Base-by-base conservation (phyloP, 345 rosid species). In the Acer yangbiense region DNA sequence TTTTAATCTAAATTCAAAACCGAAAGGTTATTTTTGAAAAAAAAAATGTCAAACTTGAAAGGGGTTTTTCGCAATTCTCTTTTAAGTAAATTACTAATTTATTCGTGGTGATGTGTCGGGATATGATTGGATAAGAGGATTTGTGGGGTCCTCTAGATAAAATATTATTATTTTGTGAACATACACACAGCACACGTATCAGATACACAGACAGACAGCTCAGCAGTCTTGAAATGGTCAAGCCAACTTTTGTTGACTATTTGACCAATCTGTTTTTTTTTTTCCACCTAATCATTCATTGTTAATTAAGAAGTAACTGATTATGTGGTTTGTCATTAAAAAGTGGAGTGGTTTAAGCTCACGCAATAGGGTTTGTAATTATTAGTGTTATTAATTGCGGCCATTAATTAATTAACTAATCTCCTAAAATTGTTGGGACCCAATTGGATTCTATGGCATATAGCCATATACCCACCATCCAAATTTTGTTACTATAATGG, bases 221-320 rank as follows among this genome's bases (percentile, higher is more conserved):
- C 46, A n/a, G 9, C 20, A 44, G 8, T 17, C 6, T 14, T 8
- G 46, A 16, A 14, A 7, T 9, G 65, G 48, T 68, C 78, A 63
- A 69, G 65, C 83, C 80, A 25, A 60, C 69, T 50, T 16, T 25
- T 17, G 39, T 73, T 61, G 76, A 73, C 76, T 60, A 29, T 72
- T 32, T 43, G 46, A 43, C 46, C 46, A 1, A 43, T 8, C 1
- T 43, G 46, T 7, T 43, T 43, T 43, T 43, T n/a, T 41, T 43
- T 43, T 7, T 43, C 10, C 9, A 43, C 46, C 11, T 43, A 8
- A 43, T 1, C 10, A 43, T 43, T 43, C 7, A 43, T 43, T 43
- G 2, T 43, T 8, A 8, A 8, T 7, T 43, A 43, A 43, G 10
- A n/a, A 16, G 18, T 60, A 20, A 60, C 7, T 20, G 20, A 60